Conservation (phyloP, 1,284 basidiomycete species). For the Sporisorium sorghi region DNA sequence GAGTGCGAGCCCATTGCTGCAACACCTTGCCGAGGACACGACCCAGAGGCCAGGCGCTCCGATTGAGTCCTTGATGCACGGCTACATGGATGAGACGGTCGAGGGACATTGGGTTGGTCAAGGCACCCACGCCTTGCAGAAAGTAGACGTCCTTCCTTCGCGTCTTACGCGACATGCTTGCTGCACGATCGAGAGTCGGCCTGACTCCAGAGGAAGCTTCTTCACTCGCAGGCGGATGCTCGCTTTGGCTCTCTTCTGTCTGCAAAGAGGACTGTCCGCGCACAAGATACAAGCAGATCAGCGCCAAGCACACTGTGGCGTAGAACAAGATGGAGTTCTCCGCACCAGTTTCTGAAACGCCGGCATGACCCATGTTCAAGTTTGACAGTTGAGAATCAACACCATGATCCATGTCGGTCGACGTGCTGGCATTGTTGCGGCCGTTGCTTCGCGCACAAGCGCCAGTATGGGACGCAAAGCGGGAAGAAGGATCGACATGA, state of each 20-base stretch:
- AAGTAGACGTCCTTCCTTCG: constrained; percentile 73
- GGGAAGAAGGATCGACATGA: background rate
- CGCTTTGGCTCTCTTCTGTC: background rate
- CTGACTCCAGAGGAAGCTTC: background rate
- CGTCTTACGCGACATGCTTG: background rate
- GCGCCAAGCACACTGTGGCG: constrained; percentile 7
- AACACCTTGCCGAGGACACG: constrained; percentile 3
- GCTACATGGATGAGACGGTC: constrained; percentile 9
- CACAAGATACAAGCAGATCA: constrained; percentile 1
- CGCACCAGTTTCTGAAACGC: constrained; percentile 3
- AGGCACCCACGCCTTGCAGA: background rate
- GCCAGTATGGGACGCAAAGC: background rate
- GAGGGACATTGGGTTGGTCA: constrained; percentile 1
- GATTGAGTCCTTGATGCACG: constrained; percentile 4
- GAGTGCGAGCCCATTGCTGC: constrained; percentile 8
- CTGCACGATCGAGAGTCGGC: background rate
- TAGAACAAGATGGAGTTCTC: constrained; percentile 9
- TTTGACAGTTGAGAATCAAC: background rate
- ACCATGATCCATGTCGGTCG: background rate
- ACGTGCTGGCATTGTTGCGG: background rate
- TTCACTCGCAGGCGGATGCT: background rate
- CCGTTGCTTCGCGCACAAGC: background rate
- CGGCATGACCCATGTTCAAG: background rate
- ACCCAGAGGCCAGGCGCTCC: constrained; percentile 6
- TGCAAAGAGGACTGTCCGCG: background rate